phyloP scores from a whole-genome alignment of 2,329 filamentous ascomycete genomes.

The Pseudogymnoascus sp. region DNA sequence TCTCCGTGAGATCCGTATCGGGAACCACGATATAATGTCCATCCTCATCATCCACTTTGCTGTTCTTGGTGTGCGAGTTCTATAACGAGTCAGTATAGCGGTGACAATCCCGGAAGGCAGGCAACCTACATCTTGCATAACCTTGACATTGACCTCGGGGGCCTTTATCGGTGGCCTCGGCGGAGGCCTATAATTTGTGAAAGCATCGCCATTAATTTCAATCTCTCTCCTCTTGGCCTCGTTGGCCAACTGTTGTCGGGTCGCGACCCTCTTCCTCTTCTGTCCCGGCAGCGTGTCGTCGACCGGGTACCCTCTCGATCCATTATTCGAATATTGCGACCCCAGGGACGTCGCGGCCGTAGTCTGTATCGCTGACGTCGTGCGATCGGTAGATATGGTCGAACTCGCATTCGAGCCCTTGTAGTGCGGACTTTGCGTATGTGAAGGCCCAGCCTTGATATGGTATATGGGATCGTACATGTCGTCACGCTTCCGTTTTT shows the following conservation, averaged over 20 bases:
- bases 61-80: conserved; percentile 43
- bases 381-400: conserved; percentile 75
- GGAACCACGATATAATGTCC: conserved; percentile 93
- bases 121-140: conserved; percentile 53
- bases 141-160: conserved; percentile 60
- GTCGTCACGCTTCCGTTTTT: conserved; percentile 54
- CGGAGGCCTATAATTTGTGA: conserved; percentile 75
- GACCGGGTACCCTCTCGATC: conserved; percentile 54
- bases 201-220: conserved; percentile 62
- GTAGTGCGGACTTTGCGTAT: conserved; percentile 63
- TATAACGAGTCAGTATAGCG: conserved; percentile 19
- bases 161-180: conserved; percentile 86
- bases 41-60: conserved; percentile 90
- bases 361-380: conserved; percentile 70
- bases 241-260: conserved; percentile 71
- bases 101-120: background rate
- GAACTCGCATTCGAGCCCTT: conserved; percentile 58
- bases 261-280: conserved; percentile 75
- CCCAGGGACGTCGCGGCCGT: conserved; percentile 84
- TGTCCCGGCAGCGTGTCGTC: conserved; percentile 63
- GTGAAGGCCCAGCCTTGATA: conserved; percentile 57
- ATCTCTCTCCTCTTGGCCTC: conserved; percentile 73
- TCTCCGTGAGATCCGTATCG: conserved; percentile 75
- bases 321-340: conserved; percentile 52
- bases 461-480: conserved; percentile 67